Evolutionary conservation across 805 yeast genomes (phyloP).

Genomic region (Teunomyces barrocoloradensis): DNA sequence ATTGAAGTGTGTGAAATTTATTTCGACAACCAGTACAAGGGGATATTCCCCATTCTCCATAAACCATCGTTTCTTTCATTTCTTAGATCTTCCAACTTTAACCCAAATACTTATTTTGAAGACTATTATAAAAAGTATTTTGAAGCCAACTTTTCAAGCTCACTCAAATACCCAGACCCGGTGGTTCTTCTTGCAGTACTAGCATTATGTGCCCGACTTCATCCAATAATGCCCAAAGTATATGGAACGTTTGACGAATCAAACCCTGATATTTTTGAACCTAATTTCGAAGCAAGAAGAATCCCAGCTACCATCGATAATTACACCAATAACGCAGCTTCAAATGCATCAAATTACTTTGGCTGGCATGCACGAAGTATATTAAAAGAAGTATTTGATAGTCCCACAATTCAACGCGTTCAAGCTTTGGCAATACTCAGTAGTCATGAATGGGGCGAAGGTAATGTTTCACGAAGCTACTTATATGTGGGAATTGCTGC

Average conservation of each 20-base stretch:
- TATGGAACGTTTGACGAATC: conserved; percentile 33
- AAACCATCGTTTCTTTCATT: conserved; percentile 20
- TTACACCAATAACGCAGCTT: conserved; percentile 14
- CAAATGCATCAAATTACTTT: conserved; percentile 35
- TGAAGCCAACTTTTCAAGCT: conserved; percentile 10
- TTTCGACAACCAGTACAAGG: conserved; percentile 25
- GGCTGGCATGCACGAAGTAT: conserved; percentile 36
- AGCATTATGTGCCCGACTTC: conserved; percentile 35
- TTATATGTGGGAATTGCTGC: conserved; percentile 40
- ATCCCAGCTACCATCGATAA: background rate
- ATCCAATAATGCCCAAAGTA: conserved; percentile 25
- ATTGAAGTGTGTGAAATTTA: conserved; percentile 20
- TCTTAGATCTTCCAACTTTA: conserved; percentile 16
- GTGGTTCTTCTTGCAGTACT: conserved; percentile 31
- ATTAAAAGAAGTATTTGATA: conserved; percentile 33
- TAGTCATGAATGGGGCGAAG: conserved; percentile 43
- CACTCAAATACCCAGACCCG: conserved; percentile 24
- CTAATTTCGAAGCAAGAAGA: conserved; percentile 11
- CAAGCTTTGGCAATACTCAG: conserved; percentile 37
- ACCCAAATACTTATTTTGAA: conserved; percentile 17
- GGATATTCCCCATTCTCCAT: conserved; percentile 25
- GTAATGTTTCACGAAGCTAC: conserved; percentile 34
- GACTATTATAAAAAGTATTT: conserved; percentile 14
- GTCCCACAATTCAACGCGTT: conserved; percentile 35
- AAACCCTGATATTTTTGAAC: conserved; percentile 25